Conservation (phyloP, 257 asterid species). For the Petrea volubilis region DNA sequence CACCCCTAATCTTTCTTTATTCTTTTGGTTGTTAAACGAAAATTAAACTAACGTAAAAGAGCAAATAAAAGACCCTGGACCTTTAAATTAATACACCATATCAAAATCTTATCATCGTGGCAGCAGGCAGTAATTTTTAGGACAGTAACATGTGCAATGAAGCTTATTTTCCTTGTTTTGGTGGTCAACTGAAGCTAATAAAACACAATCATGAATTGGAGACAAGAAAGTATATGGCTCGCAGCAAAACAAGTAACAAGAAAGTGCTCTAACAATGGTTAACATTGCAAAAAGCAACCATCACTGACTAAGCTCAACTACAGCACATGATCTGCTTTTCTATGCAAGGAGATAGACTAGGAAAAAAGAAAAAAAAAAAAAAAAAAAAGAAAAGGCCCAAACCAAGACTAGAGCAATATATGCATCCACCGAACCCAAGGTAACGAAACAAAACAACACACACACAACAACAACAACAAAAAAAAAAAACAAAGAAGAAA, state of each 20-base stretch:
- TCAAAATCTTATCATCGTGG: too few relatives aligned
- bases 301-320: constrained; percentile 3
- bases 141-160: too few relatives aligned
- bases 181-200: not conserved
- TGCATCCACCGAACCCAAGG: too few relatives aligned
- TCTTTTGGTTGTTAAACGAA: constrained; percentile 17
- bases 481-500: not conserved
- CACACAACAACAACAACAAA: not conserved
- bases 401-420: not conserved
- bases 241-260: not conserved
- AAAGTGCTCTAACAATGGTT: not conserved
- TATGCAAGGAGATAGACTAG: not conserved
- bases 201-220: not conserved
- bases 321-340: constrained; percentile 1
- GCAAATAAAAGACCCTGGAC: too few relatives aligned
- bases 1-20: not conserved
- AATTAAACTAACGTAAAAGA: not conserved
- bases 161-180: too few relatives aligned
- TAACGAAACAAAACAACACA: too few relatives aligned
- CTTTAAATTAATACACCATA: too few relatives aligned
- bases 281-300: constrained; percentile 7
- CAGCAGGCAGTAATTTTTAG: too few relatives aligned
- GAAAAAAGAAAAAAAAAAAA: constrained; percentile 5
- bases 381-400: constrained; percentile 8
- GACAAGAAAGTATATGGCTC: not conserved